A percentile compares a stretch with the other conserved stretches of the same genome.
phyloP scores from a whole-genome alignment of 148 eudicot genomes.

The Salicornia ramosissima region DNA sequence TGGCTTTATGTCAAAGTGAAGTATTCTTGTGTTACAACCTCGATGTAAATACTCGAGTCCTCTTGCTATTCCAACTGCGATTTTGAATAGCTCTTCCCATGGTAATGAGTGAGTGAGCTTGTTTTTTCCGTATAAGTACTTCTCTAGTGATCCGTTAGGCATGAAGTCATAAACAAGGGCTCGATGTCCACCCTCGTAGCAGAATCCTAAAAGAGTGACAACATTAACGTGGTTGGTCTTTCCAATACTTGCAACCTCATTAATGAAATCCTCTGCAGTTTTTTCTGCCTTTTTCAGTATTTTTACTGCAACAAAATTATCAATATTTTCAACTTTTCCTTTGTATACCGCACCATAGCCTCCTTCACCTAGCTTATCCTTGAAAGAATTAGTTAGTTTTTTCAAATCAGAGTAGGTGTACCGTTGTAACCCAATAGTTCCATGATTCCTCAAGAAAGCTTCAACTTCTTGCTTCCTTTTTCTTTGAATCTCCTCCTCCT shows the following conservation, averaged over 20 bases:
- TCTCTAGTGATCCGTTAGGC: slow-evolving; percentile 53
- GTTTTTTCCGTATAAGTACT: slow-evolving; percentile 12
- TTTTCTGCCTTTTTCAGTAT: slow-evolving; percentile 30
- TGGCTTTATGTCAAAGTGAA: slow-evolving; percentile 45
- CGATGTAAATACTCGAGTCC: slow-evolving; percentile 43
- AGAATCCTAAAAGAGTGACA: slow-evolving; percentile 56
- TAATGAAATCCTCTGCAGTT: slow-evolving; percentile 36
- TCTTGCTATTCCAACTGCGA: slow-evolving; percentile 37
- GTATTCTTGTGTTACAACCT: slow-evolving; percentile 41
- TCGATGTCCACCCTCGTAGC: slow-evolving; percentile 47
- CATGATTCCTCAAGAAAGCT: slow-evolving; percentile 22
- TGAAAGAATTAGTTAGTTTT: slow-evolving; percentile 60
- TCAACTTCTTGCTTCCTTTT: slow-evolving; percentile 14
- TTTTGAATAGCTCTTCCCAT: slow-evolving; percentile 21
- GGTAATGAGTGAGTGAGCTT: slow-evolving; percentile 7
- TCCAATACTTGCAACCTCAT: slow-evolving; percentile 56
- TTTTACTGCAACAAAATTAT: slow-evolving; percentile 68
- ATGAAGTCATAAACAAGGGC: slow-evolving; percentile 70
- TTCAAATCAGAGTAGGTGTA: slow-evolving; percentile 59
- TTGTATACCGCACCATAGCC: slow-evolving; percentile 78
- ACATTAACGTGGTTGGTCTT: slow-evolving; percentile 66
- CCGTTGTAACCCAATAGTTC: slow-evolving; percentile 36
- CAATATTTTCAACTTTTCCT: slow-evolving; percentile 48
- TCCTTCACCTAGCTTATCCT: slow-evolving; percentile 71
- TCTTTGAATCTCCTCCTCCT: slow-evolving; percentile 1